Conservation (phyloP, 495 filamentous ascomycete genomes). For the Patellaria atrata region DNA sequence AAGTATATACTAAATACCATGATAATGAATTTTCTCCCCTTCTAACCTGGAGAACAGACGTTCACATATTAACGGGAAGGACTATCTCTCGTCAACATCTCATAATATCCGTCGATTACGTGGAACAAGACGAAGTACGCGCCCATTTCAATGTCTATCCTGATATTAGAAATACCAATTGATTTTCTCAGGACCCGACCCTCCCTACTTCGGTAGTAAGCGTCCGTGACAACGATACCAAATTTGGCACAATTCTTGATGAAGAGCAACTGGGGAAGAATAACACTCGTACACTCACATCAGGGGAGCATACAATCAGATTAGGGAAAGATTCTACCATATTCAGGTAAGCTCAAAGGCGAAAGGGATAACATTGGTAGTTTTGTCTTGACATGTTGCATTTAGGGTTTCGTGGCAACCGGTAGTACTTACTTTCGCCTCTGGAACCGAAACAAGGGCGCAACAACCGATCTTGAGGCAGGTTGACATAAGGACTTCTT, state of each 20-base stretch:
- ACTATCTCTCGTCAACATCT: constrained; percentile 92
- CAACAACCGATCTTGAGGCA: constrained; percentile 21
- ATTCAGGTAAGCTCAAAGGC: too few species aligned
- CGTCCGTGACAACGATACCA: constrained; percentile 41
- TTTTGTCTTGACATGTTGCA: constrained; percentile 3
- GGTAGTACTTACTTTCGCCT: constrained; percentile 66
- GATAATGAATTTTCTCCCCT: too few species aligned
- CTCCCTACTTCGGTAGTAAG: too few species aligned
- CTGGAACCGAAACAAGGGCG: constrained; percentile 48
- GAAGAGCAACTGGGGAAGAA: constrained; percentile 46
- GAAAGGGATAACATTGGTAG: too few species aligned
- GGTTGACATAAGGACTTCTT: constrained; percentile 73
- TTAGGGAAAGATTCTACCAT: too few species aligned
- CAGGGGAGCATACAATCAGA: constrained; percentile 47
- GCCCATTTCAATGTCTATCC: too few species aligned
- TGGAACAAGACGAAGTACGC: too few species aligned
- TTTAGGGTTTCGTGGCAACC: constrained; percentile 67
- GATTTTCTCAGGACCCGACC: too few species aligned
- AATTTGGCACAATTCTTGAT: constrained; percentile 67
- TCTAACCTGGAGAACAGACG: too few species aligned
- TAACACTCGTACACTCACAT: constrained; percentile 34
- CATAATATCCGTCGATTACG: constrained; percentile 55
- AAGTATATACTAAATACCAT: too few species aligned
- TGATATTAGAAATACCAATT: too few species aligned
- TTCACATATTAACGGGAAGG: too few species aligned